A percentile compares a stretch with the other conserved stretches of the same genome.
Conservation (phyloP, 163 green algal species). For the Coccomyxa subellipsoidea region DNA sequence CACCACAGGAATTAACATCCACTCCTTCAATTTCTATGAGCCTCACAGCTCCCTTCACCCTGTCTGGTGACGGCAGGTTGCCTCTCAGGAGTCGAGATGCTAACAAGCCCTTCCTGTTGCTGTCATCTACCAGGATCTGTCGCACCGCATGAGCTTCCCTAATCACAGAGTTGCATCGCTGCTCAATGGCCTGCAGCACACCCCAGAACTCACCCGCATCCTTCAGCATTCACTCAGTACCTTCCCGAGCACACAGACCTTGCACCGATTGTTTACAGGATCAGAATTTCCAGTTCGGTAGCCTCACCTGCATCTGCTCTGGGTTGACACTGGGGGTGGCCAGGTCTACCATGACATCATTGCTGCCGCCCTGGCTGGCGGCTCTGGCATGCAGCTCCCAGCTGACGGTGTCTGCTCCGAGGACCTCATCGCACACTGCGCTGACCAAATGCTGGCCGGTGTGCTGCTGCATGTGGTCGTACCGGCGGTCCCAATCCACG, state of each 20-base stretch:
- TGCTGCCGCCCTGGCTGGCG: not conserved
- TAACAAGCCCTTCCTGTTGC: not conserved
- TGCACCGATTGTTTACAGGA: not conserved
- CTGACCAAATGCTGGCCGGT: not conserved
- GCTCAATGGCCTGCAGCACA: not conserved
- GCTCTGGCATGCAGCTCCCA: not conserved
- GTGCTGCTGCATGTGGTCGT: conserved; percentile 7
- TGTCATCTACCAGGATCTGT: not conserved
- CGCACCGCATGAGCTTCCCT: not conserved
- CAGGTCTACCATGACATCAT: not conserved
- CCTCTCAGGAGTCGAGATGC: not conserved
- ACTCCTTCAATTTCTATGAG: not conserved
- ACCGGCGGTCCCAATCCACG: not conserved
- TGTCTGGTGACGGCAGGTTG: not conserved
- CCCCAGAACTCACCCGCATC: not conserved
- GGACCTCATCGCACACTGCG: not conserved
- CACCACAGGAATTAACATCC: not conserved
- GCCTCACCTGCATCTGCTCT: not conserved
- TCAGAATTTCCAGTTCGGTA: not conserved
- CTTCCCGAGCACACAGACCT: not conserved
- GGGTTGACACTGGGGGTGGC: not conserved
- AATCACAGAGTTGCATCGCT: not conserved
- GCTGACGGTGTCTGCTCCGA: not conserved
- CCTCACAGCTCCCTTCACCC: not conserved
- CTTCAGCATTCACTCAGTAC: not conserved